Percentiles rank a stretch among this genome's conserved stretches.
Conservation (phyloP, 2,329 filamentous ascomycete genomes). For the Escovopsis weberi region DNA sequence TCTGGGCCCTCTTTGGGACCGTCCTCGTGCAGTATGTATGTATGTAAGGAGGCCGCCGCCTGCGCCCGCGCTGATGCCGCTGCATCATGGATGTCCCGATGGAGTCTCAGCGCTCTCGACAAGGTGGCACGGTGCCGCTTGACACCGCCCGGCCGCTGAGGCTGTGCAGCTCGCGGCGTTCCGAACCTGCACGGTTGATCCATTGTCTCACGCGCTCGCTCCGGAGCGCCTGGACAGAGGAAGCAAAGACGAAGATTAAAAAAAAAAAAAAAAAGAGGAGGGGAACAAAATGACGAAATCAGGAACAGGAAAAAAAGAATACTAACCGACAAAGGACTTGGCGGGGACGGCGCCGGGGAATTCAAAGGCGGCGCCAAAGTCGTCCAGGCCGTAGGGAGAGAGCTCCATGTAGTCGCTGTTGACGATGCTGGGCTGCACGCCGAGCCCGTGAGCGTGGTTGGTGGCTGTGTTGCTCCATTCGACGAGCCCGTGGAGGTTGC, state of each 20-base stretch:
- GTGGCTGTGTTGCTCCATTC: constrained; percentile 32
- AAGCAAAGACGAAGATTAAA: neutral
- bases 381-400: constrained; percentile 35
- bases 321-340: constrained; percentile 46
- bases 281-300: neutral
- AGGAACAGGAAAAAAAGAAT: constrained; percentile 7
- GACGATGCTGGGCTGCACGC: constrained; percentile 49
- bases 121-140: neutral
- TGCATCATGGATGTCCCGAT: neutral
- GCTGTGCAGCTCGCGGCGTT: neutral
- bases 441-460: constrained; percentile 26
- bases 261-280: neutral
- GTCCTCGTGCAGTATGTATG: no score
- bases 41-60: neutral
- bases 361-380: constrained; percentile 30
- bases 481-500: constrained; percentile 40
- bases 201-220: neutral
- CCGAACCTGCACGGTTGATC: no score
- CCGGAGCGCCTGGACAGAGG: neutral
- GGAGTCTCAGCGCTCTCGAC: no score
- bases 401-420: constrained; percentile 43
- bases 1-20: no score
- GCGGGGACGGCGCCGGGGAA: constrained; percentile 21
- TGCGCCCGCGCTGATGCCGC: neutral
- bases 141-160: neutral